These are phyloP conservation scores for Komagataella pseudopastoris DNA, from an alignment of 805 yeast genomes.

Conservation along the genomic window DNA sequence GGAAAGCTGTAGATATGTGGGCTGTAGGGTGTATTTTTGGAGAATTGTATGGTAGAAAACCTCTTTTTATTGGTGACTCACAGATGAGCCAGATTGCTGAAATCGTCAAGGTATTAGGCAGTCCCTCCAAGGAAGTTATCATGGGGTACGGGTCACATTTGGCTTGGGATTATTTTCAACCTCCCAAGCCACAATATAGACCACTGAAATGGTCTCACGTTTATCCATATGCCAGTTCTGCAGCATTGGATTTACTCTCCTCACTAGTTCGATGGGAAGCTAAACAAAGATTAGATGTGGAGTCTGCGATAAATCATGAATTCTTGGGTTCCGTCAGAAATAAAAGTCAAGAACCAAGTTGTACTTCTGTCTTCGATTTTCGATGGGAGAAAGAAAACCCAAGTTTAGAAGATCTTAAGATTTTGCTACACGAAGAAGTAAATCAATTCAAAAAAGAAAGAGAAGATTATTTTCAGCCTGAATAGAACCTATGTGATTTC, in stretches of 20 bases:
- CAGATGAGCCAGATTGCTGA: conserved; percentile 58
- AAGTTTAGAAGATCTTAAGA: conserved; percentile 31
- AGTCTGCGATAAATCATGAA: conserved; percentile 41
- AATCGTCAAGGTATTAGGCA: conserved; percentile 58
- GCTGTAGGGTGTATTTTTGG: conserved; percentile 85
- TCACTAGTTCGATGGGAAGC: conserved; percentile 56
- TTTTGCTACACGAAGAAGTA: conserved; percentile 38
- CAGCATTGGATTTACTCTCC: conserved; percentile 39
- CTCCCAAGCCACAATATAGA: conserved; percentile 27
- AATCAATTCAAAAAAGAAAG: conserved; percentile 27
- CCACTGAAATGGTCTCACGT: conserved; percentile 34
- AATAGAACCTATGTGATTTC: background rate
- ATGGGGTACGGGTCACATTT: conserved; percentile 27
- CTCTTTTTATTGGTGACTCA: conserved; percentile 67
- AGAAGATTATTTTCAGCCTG: conserved; percentile 1
- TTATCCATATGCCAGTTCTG: conserved; percentile 47
- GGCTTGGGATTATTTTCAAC: conserved; percentile 31
- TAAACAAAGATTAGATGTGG: conserved; percentile 36
- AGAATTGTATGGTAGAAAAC: conserved; percentile 70
- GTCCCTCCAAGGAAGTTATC: conserved; percentile 41
- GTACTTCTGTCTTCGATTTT: conserved; percentile 44
- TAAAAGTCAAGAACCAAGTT: conserved; percentile 38
- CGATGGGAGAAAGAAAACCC: conserved; percentile 39
- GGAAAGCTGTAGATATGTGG: conserved; percentile 80
- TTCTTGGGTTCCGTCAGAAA: conserved; percentile 43